Percentiles rank a stretch among this genome's conserved stretches.
Evolutionary conservation across 148 eudicot genomes (phyloP).

Genomic region (Spergularia bocconei): DNA sequence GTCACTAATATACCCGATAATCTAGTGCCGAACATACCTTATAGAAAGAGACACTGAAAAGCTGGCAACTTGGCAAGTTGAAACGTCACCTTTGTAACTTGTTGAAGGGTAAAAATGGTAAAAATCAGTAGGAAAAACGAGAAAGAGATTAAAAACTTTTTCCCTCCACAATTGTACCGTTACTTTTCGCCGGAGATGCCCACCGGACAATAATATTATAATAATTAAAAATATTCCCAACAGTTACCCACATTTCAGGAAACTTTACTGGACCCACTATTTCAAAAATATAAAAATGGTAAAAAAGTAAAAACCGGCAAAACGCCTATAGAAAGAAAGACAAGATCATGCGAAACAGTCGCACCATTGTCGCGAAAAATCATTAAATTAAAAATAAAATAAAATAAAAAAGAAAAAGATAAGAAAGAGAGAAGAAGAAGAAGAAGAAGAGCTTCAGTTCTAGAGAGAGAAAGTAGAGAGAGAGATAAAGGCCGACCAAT

Average conservation of each 20-base stretch:
- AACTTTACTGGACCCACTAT: not conserved
- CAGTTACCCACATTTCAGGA: not conserved
- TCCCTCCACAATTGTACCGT: slow-evolving; percentile 3
- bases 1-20: no score
- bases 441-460: not conserved
- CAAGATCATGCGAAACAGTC: not conserved
- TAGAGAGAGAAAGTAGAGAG: slow-evolving; percentile 22
- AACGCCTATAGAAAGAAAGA: slow-evolving; percentile 10
- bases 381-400: not conserved
- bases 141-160: not conserved
- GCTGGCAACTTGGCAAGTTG: no score
- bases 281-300: not conserved
- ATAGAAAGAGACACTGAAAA: no score
- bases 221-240: not conserved
- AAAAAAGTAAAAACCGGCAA: not conserved
- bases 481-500: not conserved
- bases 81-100: no score
- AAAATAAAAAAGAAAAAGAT: not conserved
- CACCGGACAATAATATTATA: not conserved
- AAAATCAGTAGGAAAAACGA: not conserved
- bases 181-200: not conserved
- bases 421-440: slow-evolving; percentile 7
- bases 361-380: not conserved
- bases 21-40: no score
- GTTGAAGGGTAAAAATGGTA: no score